Evolutionary conservation across 768 basidiomycete species (phyloP), one percentile per base, ranked within the genome.

Genomic region (Leccinum longicurvipes): DNA sequence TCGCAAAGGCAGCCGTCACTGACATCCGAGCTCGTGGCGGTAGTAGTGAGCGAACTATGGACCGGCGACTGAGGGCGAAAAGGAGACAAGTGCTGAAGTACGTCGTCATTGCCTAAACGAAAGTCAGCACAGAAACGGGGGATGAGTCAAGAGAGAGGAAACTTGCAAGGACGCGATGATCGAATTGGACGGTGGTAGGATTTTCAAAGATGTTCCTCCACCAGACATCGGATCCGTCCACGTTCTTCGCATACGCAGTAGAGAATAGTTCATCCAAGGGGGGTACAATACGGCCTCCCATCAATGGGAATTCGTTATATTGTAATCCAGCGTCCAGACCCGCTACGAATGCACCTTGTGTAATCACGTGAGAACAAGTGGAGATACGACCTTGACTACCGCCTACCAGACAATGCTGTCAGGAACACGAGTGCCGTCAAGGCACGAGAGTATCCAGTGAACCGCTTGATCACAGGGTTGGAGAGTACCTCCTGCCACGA

Each of bases 271-370:
- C 97, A 34, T 86, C 82, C 7, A 76, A 58, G 0, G 94, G 93
- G 3, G 97, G 97, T 4, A 83, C 81, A 15, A 98, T 71, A 15
- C 85, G 80, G 7, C 89, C 94, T 34, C 93, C 96, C 96, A 99
- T 99, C 5, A 88, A 73, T 0, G 97, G 97, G 75, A 97, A 99
- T 67, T 98, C 96, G 67, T 99, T 99, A 74, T 98, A 98, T n/a
- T 94, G 70, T 52, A 99, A 73, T 14, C 97, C 97, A 1, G 97
- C 97, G 69, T 99, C 97, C 42, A 99, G 79, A 14, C 97, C 97
- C 34, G 97, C 97, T 27, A 99, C 97, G 64, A 99, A 98, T 5
- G 97, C 97, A 50, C 97, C 96, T 96, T 67, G 51, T 21, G 29
- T 24, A 31, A 36, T 53, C 39, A 14, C 51, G 41, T 60, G 44